Base-by-base conservation (phyloP, 1,284 basidiomycete species). In the Pascua sp. region DNA sequence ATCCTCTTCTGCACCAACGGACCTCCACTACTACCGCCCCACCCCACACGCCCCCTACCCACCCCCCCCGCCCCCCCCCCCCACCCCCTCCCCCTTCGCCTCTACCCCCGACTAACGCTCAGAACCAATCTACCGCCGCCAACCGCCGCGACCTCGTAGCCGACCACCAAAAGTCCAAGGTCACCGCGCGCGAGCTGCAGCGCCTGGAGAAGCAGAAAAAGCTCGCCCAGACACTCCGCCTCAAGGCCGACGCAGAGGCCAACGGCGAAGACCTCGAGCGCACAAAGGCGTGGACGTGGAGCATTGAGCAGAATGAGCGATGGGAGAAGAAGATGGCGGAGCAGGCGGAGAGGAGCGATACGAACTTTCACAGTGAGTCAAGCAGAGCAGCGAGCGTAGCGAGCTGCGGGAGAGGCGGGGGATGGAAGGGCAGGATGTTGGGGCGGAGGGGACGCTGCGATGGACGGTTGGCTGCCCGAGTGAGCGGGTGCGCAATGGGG, bases 261-360 rank as follows among this genome's bases (percentile, higher is more conserved):
- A 80, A 82, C 1, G 95, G 94, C 12, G 90, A 81, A 64, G 83
- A 85, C 69, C 64, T 82, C 16, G 82, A 84, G 67, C 80, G 92
- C 56, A 83, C 85, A 68, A 91, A 91, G 81, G 91, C 91, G 69
- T 95, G 91, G 91, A 86, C 90, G 68, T 97, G 90, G 79, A 89
- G 87, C 18, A 88, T 96, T 55, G 93, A 96, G 78, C 91, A 96
- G 77, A 94, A 92, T 67, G 91, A 97, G 67, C 79, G 84, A 61
- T 94, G 94, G 95, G 91, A 94, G 80, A 88, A 88, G 80, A 92
- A 92, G 78, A 76, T 84, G 64, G 85, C 84, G 41, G 76, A 86
- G 65, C 50, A 65, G 48, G 63, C 60, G 46, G 63, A 61, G 16
- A 91, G 90, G 74, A 82, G 82, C 57, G 81, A 88, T 72, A 82